Base-by-base conservation (phyloP, 192 early-diverging fungal genomes). In the Geosiphon pyriformis region DNA sequence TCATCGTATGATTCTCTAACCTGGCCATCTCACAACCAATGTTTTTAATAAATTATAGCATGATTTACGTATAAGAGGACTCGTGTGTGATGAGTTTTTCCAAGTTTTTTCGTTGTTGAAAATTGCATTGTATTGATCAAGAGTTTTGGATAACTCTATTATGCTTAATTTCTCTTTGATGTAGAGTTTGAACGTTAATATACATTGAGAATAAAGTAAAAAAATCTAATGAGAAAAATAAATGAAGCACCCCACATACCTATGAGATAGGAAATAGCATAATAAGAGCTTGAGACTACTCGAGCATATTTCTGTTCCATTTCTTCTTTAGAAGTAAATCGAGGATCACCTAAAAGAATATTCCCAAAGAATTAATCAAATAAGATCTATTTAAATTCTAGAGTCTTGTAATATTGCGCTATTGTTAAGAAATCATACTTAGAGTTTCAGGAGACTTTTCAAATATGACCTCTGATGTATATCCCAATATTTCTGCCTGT, bases 391-490 rank as follows among this genome's bases (percentile, higher is more conserved):
- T n/a, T n/a, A n/a, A n/a, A n/a, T n/a, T n/a, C n/a, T n/a, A n/a
- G n/a, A n/a, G n/a, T n/a, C n/a, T n/a, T n/a, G n/a, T n/a, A n/a
- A n/a, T n/a, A n/a, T n/a, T n/a, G n/a, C n/a, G n/a, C n/a, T n/a
- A n/a, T n/a, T n/a, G n/a, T n/a, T n/a, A 57, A 7, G 64, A 33
- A 59, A 71, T 75, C 75, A 72, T 78, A 86, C 92, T 92, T 61
- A 94, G 58, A 1, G 88, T 91, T 56, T 95, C 92, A 0, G 86
- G 78, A 0, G 92, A 89, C 67, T 94, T 90, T 26, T 85, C 73
- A 4, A 93, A 65, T 18, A 95, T 69, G 26, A 84, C 83, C 27
- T 92, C 89, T 0, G 72, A 66, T 1, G 88, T 78, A 74, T 81
- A 92, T 4, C 79, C 80, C 4, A 94, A 51, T 20, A 96, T 86